Percentiles rank a stretch among this genome's conserved stretches.
Conservation (phyloP, 176 grass and related monocot genomes). For the Zoysia pacifica region DNA sequence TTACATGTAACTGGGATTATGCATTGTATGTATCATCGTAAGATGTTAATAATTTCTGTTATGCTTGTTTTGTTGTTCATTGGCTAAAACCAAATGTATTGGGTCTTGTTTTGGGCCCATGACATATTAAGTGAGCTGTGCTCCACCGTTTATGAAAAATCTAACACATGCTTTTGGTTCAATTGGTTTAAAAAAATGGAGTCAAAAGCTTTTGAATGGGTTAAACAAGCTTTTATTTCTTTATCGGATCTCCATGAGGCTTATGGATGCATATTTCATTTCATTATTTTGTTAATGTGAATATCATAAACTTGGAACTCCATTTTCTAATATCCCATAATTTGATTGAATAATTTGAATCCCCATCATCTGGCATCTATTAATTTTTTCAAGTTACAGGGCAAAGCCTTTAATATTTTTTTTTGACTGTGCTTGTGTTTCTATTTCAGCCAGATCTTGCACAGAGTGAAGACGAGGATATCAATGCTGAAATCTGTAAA, state of each 20-base stretch:
- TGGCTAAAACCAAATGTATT: not conserved
- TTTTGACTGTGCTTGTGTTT: slow-evolving; percentile 31
- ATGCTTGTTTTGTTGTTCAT: not conserved
- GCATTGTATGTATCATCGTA: not conserved
- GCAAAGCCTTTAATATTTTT: slow-evolving; percentile 4
- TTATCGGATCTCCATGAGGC: not conserved
- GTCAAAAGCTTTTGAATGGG: not conserved
- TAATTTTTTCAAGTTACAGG: not conserved
- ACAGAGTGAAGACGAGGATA: slow-evolving; percentile 74
- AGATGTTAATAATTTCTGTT: slow-evolving; percentile 7
- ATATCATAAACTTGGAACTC: not conserved
- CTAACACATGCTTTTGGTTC: slow-evolving; percentile 1
- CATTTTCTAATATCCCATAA: not conserved
- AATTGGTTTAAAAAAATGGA: slow-evolving; percentile 19
- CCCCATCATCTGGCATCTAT: not conserved
- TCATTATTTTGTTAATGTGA: not conserved
- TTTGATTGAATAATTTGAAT: not conserved
- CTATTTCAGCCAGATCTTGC: slow-evolving; percentile 66
- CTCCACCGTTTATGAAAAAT: not conserved
- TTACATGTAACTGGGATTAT: not conserved
- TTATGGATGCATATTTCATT: no score
- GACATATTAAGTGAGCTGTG: not conserved
- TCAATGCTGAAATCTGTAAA: slow-evolving; percentile 57
- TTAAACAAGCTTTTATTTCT: not conserved
- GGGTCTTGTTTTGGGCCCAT: not conserved